phyloP scores from a whole-genome alignment of 2,329 filamentous ascomycete genomes.

The Pestalotiopsis sp. region DNA sequence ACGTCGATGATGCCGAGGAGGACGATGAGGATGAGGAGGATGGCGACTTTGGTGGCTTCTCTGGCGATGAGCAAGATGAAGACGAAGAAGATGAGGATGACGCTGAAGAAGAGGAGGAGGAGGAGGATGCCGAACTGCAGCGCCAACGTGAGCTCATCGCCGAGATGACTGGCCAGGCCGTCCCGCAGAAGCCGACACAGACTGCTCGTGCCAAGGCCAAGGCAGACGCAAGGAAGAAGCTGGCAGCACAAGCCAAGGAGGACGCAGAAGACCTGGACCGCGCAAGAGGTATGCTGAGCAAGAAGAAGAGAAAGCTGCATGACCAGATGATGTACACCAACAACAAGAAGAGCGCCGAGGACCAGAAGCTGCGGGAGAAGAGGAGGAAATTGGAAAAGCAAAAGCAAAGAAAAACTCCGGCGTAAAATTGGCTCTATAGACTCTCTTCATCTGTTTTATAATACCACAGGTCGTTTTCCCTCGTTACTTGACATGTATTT shows the following conservation, averaged over 20 bases:
- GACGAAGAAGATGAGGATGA: conserved; percentile 41
- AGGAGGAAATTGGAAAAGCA: conserved; percentile 81
- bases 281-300: conserved; percentile 96
- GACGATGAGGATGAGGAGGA: conserved; percentile 46
- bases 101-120: conserved; percentile 58
- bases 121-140: conserved; percentile 63
- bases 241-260: conserved; percentile 70
- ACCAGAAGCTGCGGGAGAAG: conserved; percentile 85
- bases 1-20: conserved; percentile 49
- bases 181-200: conserved; percentile 49
- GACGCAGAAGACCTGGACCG: conserved; percentile 89
- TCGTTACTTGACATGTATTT: neutral
- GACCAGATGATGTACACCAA: conserved; percentile 98
- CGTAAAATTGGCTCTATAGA: conserved; percentile 20
- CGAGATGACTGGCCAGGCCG: conserved; percentile 74
- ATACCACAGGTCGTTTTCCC: conserved; percentile 20
- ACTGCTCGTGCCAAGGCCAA: conserved; percentile 64
- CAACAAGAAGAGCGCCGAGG: conserved; percentile 88
- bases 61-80: conserved; percentile 48
- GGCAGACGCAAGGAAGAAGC: conserved; percentile 70
- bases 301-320: conserved; percentile 95
- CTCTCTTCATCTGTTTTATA: conserved; percentile 17
- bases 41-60: conserved; percentile 52
- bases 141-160: conserved; percentile 93
- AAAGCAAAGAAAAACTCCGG: conserved; percentile 38